These are phyloP conservation scores for Phytophthora chlamydospora DNA, from an alignment of 352 stramenopile genomes.

Conservation along the genomic window DNA sequence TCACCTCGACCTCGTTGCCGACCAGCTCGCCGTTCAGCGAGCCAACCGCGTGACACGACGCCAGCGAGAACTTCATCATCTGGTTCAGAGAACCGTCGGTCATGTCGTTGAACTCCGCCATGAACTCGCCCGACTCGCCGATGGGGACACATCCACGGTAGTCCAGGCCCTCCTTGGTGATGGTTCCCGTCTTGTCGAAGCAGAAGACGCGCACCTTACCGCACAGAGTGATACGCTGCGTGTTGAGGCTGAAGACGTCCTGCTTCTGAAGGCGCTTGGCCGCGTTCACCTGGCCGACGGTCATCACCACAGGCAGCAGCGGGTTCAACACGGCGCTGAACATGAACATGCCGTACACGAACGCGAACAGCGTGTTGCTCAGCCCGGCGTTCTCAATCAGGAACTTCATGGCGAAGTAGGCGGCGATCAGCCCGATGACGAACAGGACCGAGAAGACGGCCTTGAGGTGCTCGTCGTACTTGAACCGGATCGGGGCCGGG, in stretches of 20 bases:
- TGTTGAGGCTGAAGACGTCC: conserved; percentile 85
- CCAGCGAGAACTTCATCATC: conserved; percentile 71
- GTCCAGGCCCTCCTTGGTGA: conserved; percentile 91
- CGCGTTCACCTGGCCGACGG: conserved; percentile 86
- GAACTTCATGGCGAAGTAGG: conserved; percentile 79
- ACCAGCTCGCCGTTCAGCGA: conserved; percentile 74
- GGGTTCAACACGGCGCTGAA: conserved; percentile 81
- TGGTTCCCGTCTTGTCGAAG: conserved; percentile 94
- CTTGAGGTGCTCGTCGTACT: conserved; percentile 92
- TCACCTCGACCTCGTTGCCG: conserved; percentile 89
- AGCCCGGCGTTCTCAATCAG: conserved; percentile 69
- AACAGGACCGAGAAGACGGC: conserved; percentile 84
- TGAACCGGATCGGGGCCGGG: conserved; percentile 87
- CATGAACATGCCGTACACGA: conserved; percentile 85
- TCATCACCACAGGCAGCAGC: conserved; percentile 90
- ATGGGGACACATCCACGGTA: conserved; percentile 76
- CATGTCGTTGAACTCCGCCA: conserved; percentile 64
- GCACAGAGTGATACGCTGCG: conserved; percentile 83
- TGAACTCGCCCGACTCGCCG: conserved; percentile 44
- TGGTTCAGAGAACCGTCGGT: conserved; percentile 39
- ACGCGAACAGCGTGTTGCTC: conserved; percentile 72
- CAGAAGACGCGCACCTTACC: conserved; percentile 92
- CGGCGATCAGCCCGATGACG: conserved; percentile 72
- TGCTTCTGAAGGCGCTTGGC: conserved; percentile 76
- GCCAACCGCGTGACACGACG: conserved; percentile 85